A percentile compares a stretch with the other conserved stretches of the same genome.
Evolutionary conservation across 768 basidiomycete genomes (phyloP).

Genomic region (Paxillus rubicundulus): DNA sequence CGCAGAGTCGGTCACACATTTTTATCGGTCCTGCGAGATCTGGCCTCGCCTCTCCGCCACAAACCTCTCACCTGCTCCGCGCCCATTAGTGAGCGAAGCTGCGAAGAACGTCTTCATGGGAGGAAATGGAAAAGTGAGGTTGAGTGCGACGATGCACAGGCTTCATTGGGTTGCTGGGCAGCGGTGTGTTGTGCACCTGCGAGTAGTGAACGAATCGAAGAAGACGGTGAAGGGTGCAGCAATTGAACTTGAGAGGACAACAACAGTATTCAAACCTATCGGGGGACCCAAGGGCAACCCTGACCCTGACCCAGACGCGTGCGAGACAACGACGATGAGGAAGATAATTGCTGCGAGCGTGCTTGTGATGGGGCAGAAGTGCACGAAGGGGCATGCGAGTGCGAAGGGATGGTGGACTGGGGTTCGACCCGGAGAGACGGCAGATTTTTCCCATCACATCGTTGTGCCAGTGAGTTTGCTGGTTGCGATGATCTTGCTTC

Average conservation of each 20-base stretch:
- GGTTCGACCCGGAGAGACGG: constrained; percentile 56
- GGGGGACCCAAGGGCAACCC: constrained; percentile 29
- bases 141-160: constrained; percentile 69
- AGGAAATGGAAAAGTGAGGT: constrained; percentile 59
- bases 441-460: constrained; percentile 67
- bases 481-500: not conserved
- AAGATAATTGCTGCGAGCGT: constrained; percentile 65
- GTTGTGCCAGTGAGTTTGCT: constrained; percentile 63
- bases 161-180: constrained; percentile 82
- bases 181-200: constrained; percentile 62
- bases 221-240: constrained; percentile 64
- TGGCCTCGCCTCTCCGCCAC: constrained; percentile 68
- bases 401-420: constrained; percentile 92
- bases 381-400: constrained; percentile 66
- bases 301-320: constrained; percentile 52
- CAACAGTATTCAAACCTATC: constrained; percentile 59
- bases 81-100: constrained; percentile 56
- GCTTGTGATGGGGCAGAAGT: constrained; percentile 64
- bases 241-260: constrained; percentile 62
- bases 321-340: constrained; percentile 56
- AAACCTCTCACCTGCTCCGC: constrained; percentile 57
- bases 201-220: constrained; percentile 64
- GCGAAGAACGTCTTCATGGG: constrained; percentile 59
- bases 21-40: constrained; percentile 79
- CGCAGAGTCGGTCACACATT: constrained; percentile 79